These are phyloP conservation scores for Peniophora sp. DNA, from an alignment of 1,284 basidiomycete genomes.

Conservation along the genomic window DNA sequence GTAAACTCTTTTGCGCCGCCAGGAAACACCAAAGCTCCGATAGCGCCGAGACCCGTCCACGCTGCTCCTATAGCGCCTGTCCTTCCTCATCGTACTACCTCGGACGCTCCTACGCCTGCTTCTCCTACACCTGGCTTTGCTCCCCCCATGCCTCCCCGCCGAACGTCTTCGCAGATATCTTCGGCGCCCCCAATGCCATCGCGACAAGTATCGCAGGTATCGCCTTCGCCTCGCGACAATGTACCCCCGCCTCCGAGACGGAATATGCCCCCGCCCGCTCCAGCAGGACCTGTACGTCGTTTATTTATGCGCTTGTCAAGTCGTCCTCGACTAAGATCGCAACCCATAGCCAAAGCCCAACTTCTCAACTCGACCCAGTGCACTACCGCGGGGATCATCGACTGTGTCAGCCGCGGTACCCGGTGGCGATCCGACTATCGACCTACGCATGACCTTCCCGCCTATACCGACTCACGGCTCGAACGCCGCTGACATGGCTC, in stretches of 20 bases:
- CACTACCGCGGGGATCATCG: background rate
- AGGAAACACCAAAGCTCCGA: constrained; percentile 1
- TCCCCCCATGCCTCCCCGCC: background rate
- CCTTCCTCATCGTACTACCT: background rate
- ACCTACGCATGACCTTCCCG: constrained; percentile 23
- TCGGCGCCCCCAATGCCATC: constrained; percentile 1
- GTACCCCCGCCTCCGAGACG: background rate
- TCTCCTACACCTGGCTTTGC: background rate
- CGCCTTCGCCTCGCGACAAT: background rate
- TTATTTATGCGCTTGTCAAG: background rate
- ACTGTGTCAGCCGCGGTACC: background rate
- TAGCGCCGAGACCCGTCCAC: constrained; percentile 4
- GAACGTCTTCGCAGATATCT: background rate
- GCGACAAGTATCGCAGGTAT: background rate
- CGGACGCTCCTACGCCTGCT: background rate
- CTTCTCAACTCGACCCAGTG: constrained; percentile 5
- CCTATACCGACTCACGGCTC: constrained; percentile 22
- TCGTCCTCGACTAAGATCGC: background rate
- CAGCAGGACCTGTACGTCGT: constrained; percentile 1
- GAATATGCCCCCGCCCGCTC: background rate
- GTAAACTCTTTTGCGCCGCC: constrained; percentile 2
- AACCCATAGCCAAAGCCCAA: constrained; percentile 9
- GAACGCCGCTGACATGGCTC: constrained; percentile 30
- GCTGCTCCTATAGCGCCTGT: background rate
- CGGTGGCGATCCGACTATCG: background rate